Evolutionary conservation across 352 stramenopile genomes (phyloP), one percentile per base, ranked within the genome.

Genomic region (Peronospora farinosa): DNA sequence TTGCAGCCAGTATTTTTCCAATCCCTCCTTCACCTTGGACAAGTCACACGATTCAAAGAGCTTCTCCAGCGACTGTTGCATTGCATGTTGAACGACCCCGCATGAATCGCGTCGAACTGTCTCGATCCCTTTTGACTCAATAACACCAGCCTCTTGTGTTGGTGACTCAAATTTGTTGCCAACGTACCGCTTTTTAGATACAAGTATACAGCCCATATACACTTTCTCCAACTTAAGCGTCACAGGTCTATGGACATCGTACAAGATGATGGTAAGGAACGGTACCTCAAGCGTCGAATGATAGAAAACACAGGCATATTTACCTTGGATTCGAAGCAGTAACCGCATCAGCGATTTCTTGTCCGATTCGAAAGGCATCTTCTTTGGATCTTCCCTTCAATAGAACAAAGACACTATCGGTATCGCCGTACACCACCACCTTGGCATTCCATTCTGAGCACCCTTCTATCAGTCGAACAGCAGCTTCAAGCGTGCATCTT

Each of bases 341-440:
- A 19, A 97, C 85, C 3, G 69, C 67, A 11, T 86, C 58, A n/a
- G 85, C 84, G 19, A 98, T 95, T 55, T 95, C 86, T 44, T 93
- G 79, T 5, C 86, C 92, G 38, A 97, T 97, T 40, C 76, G 64
- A 69, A 99, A 99, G 0, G 96, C 96, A 47, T 98, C 78, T 12
- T 78, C 62, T 38, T 97, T 89, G 0, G 79, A 95, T 27, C 92
- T 78, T n/a, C 96, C 96, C 37, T 82, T 84, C 3, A 99, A 70
- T 48, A 97, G 78, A 35, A 99, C 85, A 74, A 99, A 99, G 5
- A 99, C 65, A 46, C 95, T 99, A 66, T 99, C 97, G 4, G 97
- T 99, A 64, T 99, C 96, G 8, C 95, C 96, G 57, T 98, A 98
- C 5, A 97, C 91, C 5, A 97, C 91, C 21, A 98, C 95, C 17